These are phyloP conservation scores for Rhododendron griersonianum DNA, from an alignment of 148 eudicot genomes.

Conservation along the genomic window DNA sequence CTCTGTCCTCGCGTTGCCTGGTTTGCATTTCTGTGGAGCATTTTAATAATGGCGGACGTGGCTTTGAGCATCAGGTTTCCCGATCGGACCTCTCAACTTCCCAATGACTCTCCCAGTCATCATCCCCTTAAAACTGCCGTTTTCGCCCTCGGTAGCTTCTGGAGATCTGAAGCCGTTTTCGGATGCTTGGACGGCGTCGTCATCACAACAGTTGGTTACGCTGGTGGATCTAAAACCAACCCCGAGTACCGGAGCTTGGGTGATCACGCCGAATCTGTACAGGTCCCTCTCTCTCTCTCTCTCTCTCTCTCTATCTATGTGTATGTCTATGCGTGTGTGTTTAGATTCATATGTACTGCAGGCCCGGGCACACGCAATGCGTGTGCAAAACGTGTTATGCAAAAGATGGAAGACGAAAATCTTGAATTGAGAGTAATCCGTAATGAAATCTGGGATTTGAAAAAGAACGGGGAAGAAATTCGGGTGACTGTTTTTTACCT, in stretches of 20 bases:
- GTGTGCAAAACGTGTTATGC: not conserved
- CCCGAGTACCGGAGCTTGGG: constrained; percentile 87
- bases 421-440: not conserved
- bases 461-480: no score
- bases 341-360: not conserved
- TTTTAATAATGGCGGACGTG: constrained; percentile 7
- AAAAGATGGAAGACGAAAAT: not conserved
- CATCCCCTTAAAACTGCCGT: constrained; percentile 55
- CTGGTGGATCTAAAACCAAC: constrained; percentile 68
- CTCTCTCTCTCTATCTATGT: not conserved
- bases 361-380: not conserved
- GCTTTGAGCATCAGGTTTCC: constrained; percentile 49
- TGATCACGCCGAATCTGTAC: constrained; percentile 85
- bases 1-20: not conserved
- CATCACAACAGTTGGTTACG: constrained; percentile 73
- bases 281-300: constrained; percentile 31
- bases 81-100: constrained; percentile 43
- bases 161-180: constrained; percentile 90
- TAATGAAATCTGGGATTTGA: no score
- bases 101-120: constrained; percentile 15
- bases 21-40: not conserved
- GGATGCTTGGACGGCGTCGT: constrained; percentile 90
- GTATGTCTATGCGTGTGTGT: not conserved
- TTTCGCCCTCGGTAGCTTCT: constrained; percentile 91
- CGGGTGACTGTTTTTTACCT: no score